Evolutionary conservation across 495 filamentous ascomycete species (phyloP), one percentile per base, ranked within the genome.

Genomic region (Penicillium chermesinum): DNA sequence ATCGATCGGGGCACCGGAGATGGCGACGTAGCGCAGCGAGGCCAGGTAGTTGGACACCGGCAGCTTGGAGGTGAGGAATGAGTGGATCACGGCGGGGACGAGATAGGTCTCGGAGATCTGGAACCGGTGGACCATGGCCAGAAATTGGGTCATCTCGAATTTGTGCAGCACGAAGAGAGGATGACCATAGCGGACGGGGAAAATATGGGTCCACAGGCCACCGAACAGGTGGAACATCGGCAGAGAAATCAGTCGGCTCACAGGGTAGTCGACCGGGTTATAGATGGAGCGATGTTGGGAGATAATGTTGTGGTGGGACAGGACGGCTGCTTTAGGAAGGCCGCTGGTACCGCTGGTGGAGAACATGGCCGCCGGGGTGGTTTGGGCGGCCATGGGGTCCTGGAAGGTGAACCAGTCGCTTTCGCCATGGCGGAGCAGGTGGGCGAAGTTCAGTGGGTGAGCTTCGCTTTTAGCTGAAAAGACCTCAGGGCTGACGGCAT

Each of bases 201-300:
- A 73, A 32, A 77, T 61, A 53, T 77, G 76, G 10, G 72, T 66
- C 63, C 72, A 71, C 10, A 82, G 70, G 1, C 76, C 74, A 7
- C 75, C 73, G 41, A 78, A 79, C 15, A 80, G 67, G 66, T 87
- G 84, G 57, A 86, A 88, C 63, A 85, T 74, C 9, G 84, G 84
- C 3, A 85, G 68, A 10, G 76, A 78, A 50, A 85, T 68, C 20
- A 82, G 54, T 7, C 76, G 70, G 33, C 62, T 69, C 21, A 73
- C 73, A 33, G 72, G 46, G 45, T 76, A 75, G 1, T 70, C 67
- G 30, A 74, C 64, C 18, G 72, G 67, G 44, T 78, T 74, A 12
- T 73, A 59, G 13, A 78, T 68, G 2, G 69, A 58, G 25, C 72
- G 65, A 48, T 78, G 70, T 46, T 84, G 77, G 4, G 78, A 76